Evolutionary conservation across 1,284 basidiomycete species (phyloP), one percentile per base, ranked within the genome.

Genomic region (Heterobasidion occidentale): DNA sequence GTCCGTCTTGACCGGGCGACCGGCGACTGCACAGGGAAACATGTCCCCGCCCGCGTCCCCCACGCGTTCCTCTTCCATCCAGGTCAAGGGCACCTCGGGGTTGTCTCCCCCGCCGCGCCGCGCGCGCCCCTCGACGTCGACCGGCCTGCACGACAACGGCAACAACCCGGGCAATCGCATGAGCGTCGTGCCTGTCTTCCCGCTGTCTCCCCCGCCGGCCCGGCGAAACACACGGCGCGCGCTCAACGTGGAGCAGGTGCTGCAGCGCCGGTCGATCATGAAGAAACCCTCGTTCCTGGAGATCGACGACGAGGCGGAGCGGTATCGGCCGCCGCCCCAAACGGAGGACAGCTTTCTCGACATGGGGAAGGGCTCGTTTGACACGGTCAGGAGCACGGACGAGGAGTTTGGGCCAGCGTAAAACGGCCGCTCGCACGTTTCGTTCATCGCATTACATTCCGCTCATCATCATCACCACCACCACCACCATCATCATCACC

Each of bases 221-320:
- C 52, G 59, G n/a, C 61, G 57, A 27, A 53, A 14, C 38, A 27
- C 45, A 27, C 60, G 50, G 34, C 61, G 46, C 27, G 33, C 34
- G 17, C 44, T 45, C 33, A 19, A 17, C 17, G 20, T 15, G n/a
- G 56, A 61, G 20, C 46, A 55, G 48, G 42, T 58, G 8, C 36
- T 64, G 44, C 57, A 65, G 53, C 66, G 68, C 46, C 65, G 67
- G 36, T 69, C 67, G 35, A 66, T 87, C 59, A 77, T 84, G 71
- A 76, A 75, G 63, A 86, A 86, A 63, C 82, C 86, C 11, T 88
- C 85, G 3, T 88, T 88, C 65, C 70, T 88, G 53, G 83, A 87
- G 45, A 85, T 88, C 56, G 80, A 79, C 17, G 73, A 74, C 59
- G 83, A 83, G 53, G 50, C 52, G 34, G 68, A 57, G 44, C 56